A percentile compares a stretch with the other conserved stretches of the same genome.
Conservation (phyloP, 1,284 basidiomycete genomes). For the Stygiomarasmius scandens region DNA sequence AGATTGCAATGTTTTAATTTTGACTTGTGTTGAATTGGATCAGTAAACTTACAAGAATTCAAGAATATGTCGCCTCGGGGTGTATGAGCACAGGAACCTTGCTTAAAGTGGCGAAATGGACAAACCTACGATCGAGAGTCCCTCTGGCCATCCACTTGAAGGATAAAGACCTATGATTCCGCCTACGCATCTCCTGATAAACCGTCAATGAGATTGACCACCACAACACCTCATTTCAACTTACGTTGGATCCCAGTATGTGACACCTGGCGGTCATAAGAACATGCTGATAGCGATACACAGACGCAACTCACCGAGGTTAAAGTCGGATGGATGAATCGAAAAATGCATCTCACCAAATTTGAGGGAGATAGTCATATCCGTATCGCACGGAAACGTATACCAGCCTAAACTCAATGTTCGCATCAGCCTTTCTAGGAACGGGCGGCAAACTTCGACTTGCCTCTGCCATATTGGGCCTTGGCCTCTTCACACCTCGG, state of each 20-base stretch:
- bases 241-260: neutral
- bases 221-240: slow-evolving; percentile 1
- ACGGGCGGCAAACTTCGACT: slow-evolving; percentile 2
- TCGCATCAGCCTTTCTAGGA: neutral
- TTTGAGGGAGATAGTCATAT: slow-evolving; percentile 43
- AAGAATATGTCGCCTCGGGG: slow-evolving; percentile 64
- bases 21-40: neutral
- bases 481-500: slow-evolving; percentile 44
- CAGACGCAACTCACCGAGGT: slow-evolving; percentile 48
- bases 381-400: slow-evolving; percentile 49
- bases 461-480: slow-evolving; percentile 48
- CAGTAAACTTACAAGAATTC: slow-evolving; percentile 60
- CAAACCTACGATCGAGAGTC: slow-evolving; percentile 64
- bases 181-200: slow-evolving; percentile 61
- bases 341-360: slow-evolving; percentile 56
- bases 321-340: slow-evolving; percentile 66
- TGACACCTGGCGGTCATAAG: too few relatives aligned
- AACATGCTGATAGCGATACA: neutral
- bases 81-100: neutral
- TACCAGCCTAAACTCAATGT: slow-evolving; percentile 43
- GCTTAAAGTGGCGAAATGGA: slow-evolving; percentile 12
- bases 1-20: slow-evolving; percentile 5
- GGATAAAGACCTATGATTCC: slow-evolving; percentile 61
- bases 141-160: slow-evolving; percentile 44
- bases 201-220: neutral